A percentile compares a stretch with the other conserved stretches of the same genome.
phyloP scores from a whole-genome alignment of 768 basidiomycete species.

The Xanthoconium stramineum region DNA sequence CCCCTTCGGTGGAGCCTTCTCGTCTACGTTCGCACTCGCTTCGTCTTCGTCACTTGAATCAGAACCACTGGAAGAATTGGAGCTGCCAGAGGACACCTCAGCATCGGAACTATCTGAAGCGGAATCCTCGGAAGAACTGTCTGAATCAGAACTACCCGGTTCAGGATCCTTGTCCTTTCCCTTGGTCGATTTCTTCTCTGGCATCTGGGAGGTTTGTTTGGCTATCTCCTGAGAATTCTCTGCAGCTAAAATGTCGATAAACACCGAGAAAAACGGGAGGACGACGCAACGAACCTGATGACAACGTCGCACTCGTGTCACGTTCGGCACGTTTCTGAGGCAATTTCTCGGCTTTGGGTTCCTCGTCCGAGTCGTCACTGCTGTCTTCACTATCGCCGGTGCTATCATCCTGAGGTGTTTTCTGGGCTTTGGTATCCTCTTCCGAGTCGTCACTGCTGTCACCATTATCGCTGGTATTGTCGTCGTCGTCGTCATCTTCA shows the following conservation, averaged over 20 bases:
- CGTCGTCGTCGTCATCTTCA: background rate
- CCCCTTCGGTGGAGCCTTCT: background rate
- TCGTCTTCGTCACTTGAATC: constrained; percentile 16
- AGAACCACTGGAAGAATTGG: constrained; percentile 11
- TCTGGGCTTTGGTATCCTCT: background rate
- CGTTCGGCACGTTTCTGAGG: constrained; percentile 19
- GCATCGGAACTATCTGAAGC: constrained; percentile 14
- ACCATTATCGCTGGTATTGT: constrained; percentile 12
- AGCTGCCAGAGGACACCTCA: constrained; percentile 14
- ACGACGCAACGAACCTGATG: constrained; percentile 27
- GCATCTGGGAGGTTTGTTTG: background rate
- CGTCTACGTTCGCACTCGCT: background rate
- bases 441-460: constrained; percentile 7
- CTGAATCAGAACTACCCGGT: constrained; percentile 15
- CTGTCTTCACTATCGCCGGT: constrained; percentile 13
- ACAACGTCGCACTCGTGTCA: constrained; percentile 41
- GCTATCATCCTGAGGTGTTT: background rate
- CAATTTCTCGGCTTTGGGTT: background rate
- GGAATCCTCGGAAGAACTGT: constrained; percentile 12
- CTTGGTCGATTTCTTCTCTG: constrained; percentile 4
- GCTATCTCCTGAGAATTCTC: constrained; percentile 2
- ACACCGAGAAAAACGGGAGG: background rate
- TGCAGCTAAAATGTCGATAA: constrained; percentile 8
- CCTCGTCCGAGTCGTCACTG: constrained; percentile 3
- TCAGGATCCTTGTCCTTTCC: background rate